Percentiles rank a stretch among this genome's conserved stretches.
Evolutionary conservation across 257 asterid genomes (phyloP).

Genomic region (Ligustrum vulgare): DNA sequence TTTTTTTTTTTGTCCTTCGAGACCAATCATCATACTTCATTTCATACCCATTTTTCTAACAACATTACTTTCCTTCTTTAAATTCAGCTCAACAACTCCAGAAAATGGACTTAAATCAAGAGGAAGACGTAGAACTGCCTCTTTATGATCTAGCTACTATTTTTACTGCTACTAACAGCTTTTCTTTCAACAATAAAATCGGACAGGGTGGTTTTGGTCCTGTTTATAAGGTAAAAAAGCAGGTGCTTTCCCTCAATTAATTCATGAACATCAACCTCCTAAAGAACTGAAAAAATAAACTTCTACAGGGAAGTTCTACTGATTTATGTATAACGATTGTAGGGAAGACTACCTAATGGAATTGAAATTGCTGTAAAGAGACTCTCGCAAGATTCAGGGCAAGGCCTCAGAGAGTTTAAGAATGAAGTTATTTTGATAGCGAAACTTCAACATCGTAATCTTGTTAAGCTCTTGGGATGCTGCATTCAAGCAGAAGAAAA

Average conservation of each 20-base stretch:
- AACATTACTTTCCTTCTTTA: background rate
- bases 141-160: conserved; percentile 22
- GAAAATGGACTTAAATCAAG: background rate
- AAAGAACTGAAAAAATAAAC: background rate
- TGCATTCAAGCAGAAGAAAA: conserved; percentile 43
- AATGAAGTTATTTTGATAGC: conserved; percentile 46
- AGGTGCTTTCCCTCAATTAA: background rate
- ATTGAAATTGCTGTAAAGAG: conserved; percentile 51
- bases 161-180: conserved; percentile 28
- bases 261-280: background rate
- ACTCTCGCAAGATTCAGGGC: conserved; percentile 46
- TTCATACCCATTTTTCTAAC: background rate
- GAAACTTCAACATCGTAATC: conserved; percentile 46
- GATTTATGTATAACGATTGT: background rate
- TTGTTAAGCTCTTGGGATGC: conserved; percentile 46
- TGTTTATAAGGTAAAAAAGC: conserved; percentile 38
- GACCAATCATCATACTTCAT: background rate
- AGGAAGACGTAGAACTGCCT: background rate
- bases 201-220: conserved; percentile 43
- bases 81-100: background rate
- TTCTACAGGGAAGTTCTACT: background rate
- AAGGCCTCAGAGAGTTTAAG: conserved; percentile 47
- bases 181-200: conserved; percentile 25
- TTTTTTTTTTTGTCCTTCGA: background rate
- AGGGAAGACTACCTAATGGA: background rate